Conservation (phyloP, 495 filamentous ascomycete genomes). For the Pyronema omphalodes region DNA sequence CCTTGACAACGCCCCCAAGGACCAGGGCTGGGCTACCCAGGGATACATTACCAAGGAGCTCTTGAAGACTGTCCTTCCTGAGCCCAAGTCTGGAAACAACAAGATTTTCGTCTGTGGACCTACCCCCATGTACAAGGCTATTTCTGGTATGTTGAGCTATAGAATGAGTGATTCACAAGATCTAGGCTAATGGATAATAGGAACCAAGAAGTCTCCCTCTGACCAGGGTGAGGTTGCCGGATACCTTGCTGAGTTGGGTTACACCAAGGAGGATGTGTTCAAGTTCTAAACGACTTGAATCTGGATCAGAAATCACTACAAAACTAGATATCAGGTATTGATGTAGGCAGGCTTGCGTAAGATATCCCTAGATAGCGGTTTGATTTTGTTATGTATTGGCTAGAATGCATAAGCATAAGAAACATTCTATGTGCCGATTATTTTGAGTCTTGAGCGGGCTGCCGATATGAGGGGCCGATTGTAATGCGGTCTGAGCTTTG, state of each 20-base stretch:
- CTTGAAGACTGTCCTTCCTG: constrained; percentile 78
- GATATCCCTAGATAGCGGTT: not conserved
- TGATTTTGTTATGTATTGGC: not conserved
- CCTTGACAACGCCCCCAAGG: constrained; percentile 69
- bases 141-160: constrained; percentile 39
- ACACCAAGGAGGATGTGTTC: constrained; percentile 83
- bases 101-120: constrained; percentile 52
- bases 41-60: constrained; percentile 75
- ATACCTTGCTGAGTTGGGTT: constrained; percentile 74
- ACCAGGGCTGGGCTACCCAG: constrained; percentile 44
- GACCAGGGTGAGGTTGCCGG: constrained; percentile 87
- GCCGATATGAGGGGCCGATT: no score
- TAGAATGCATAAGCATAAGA: not conserved
- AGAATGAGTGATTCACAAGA: no score
- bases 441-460: no score
- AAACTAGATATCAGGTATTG: not conserved
- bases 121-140: constrained; percentile 59
- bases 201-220: constrained; percentile 59
- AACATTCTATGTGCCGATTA: no score
- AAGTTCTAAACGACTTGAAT: constrained; percentile 53
- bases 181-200: no score
- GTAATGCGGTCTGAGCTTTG: no score
- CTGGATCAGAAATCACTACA: not conserved
- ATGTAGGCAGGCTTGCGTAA: not conserved
- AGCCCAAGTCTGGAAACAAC: constrained; percentile 74